Conservation (phyloP, 2,329 filamentous ascomycete genomes). For the Fusarium pseudograminearum region DNA sequence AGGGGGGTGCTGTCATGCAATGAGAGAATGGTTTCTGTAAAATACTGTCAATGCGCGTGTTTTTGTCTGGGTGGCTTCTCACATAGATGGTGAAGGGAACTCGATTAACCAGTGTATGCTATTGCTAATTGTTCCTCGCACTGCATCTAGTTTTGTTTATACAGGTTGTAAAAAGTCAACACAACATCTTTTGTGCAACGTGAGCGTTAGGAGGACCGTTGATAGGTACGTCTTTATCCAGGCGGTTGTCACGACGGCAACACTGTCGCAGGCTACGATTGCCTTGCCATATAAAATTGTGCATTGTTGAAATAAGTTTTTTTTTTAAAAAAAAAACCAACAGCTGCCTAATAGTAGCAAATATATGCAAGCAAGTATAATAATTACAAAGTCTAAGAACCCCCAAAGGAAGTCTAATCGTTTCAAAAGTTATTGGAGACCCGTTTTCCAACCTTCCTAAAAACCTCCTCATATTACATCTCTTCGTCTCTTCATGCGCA, state of each 20-base stretch:
- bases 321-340: background rate
- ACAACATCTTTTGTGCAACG: background rate
- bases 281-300: too few species aligned
- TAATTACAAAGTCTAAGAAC: constrained; percentile 25
- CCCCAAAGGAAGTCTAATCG: background rate
- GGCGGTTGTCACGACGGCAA: background rate
- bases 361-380: constrained; percentile 16
- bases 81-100: constrained; percentile 61
- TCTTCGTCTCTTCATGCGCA: constrained; percentile 28
- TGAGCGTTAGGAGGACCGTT: background rate
- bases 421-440: constrained; percentile 1
- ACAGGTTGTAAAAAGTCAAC: background rate
- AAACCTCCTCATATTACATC: constrained; percentile 22
- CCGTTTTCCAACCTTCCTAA: background rate
- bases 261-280: background rate
- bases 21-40: constrained; percentile 58
- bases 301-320: background rate
- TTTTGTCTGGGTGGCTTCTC: constrained; percentile 55
- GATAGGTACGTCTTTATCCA: background rate
- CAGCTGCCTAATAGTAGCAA: background rate
- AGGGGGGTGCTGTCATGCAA: constrained; percentile 39
- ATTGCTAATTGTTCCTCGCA: constrained; percentile 49
- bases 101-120: constrained; percentile 59
- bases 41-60: constrained; percentile 63
- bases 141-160: background rate